Evolutionary conservation across 345 rosid genomes (phyloP), one percentile per base, ranked within the genome.

Genomic region (Aethionema arabicum): DNA sequence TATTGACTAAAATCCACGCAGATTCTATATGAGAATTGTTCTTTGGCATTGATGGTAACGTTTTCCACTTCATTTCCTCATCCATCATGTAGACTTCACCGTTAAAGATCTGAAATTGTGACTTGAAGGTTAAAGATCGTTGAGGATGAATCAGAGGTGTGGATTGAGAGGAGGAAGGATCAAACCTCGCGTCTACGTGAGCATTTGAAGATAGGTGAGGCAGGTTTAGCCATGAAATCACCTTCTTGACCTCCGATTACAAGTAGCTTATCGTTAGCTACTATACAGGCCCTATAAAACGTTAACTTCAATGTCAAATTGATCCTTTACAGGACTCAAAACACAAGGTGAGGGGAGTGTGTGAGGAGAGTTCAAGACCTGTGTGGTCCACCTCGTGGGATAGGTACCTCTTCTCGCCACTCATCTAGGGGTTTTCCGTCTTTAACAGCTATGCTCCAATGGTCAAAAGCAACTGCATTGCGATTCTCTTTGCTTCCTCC

Each of bases 361-460:
- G 5, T 38, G 13, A 47, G 46, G 44, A 64, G 46, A 12, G 2
- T 10, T 12, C n/a, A 9, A 67, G 14, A 91, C 95, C 92, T 83
- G 74, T 91, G 96, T 2, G 96, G 98, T 61, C 98, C 96, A 47
- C 98, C 98, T 37, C 86, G 83, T 31, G 98, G 96, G 53, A 91
- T 85, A 2, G 83, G 90, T 12, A 80, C 61, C 76, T 88, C 92
- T 11, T 61, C 62, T 5, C 64, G 72, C 96, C 98, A 91, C 31
- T 77, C 47, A 41, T 86, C 95, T 11, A 83, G 55, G 31, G 83
- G 82, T 68, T 76, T 79, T 32, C 96, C 98, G 66, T 86, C 78
- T 74, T 82, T 85, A 0, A 86, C 87, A 54, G 85, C 92, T 44
- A 88, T 78, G 48, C 95, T 91, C 96, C 95, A 91, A 66, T 91